A percentile compares a stretch with the other conserved stretches of the same genome.
These are phyloP conservation scores for Crucibulum laeve DNA, from an alignment of 768 basidiomycete genomes.

Conservation along the genomic window DNA sequence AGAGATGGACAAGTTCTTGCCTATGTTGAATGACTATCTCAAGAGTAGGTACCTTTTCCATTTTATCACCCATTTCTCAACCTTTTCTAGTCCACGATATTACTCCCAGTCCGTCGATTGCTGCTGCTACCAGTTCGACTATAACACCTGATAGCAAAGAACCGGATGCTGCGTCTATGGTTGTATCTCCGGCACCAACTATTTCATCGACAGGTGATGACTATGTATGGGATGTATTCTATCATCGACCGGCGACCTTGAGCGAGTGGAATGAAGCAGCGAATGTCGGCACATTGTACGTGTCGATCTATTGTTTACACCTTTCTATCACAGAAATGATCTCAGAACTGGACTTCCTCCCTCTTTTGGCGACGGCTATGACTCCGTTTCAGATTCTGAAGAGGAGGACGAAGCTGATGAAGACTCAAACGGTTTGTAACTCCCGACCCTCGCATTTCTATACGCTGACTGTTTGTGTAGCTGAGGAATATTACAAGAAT, in stretches of 20 bases:
- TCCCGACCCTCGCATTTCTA: not conserved
- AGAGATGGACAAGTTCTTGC: slow-evolving; percentile 75
- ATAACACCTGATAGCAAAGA: no score
- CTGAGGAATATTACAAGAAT: slow-evolving; percentile 81
- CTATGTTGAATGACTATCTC: slow-evolving; percentile 74
- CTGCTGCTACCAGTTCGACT: not conserved
- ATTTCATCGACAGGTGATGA: slow-evolving; percentile 32
- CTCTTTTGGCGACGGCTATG: slow-evolving; percentile 47
- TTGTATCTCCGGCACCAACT: no score
- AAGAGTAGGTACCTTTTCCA: slow-evolving; percentile 36
- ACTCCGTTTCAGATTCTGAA: slow-evolving; percentile 62
- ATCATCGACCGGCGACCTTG: slow-evolving; percentile 58
- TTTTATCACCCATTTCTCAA: slow-evolving; percentile 12
- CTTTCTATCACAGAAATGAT: slow-evolving; percentile 1
- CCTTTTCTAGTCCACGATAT: slow-evolving; percentile 17
- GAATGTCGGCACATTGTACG: slow-evolving; percentile 64
- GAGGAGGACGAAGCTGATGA: slow-evolving; percentile 76
- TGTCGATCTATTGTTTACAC: slow-evolving; percentile 4
- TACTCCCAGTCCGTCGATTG: slow-evolving; percentile 5
- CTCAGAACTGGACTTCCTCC: slow-evolving; percentile 62
- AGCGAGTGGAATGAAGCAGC: slow-evolving; percentile 56
- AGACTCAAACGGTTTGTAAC: slow-evolving; percentile 69
- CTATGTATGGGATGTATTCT: slow-evolving; percentile 85
- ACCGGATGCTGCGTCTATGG: no score
- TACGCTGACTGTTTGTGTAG: slow-evolving; percentile 27